Evolutionary conservation across 2,329 filamentous ascomycete species (phyloP).

Genomic region (Trichoderma afroharzianum): DNA sequence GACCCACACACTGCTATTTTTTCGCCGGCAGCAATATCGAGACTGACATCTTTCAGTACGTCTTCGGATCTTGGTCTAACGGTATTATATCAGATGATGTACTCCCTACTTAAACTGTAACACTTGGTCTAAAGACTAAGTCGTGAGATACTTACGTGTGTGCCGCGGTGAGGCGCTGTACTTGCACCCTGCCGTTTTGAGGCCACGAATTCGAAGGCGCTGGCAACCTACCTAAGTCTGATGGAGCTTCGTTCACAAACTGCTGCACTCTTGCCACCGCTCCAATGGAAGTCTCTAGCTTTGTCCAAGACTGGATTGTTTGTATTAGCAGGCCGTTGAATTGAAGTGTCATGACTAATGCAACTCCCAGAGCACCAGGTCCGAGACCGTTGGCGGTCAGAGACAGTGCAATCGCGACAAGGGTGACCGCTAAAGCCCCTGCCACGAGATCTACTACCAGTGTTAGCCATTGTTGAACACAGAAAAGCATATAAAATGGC

Average conservation of each 20-base stretch:
- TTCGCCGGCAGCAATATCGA: conserved; percentile 30
- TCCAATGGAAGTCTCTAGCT: conserved; percentile 35
- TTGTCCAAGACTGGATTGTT: conserved; percentile 29
- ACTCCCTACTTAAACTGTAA: not conserved
- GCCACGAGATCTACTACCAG: not conserved
- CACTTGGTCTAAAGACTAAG: not conserved
- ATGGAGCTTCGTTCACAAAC: conserved; percentile 28
- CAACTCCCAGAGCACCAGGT: not conserved
- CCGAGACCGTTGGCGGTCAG: not conserved
- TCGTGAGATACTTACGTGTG: not conserved
- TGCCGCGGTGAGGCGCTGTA: not conserved
- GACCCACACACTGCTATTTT: conserved; percentile 37
- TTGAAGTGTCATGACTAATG: not conserved
- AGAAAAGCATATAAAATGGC: conserved; percentile 1
- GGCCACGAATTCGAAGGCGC: not conserved
- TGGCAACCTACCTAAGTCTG: conserved; percentile 22
- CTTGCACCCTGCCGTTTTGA: not conserved
- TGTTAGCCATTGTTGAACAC: not conserved
- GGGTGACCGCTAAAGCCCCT: not conserved
- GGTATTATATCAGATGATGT: not conserved
- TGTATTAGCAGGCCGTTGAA: not conserved
- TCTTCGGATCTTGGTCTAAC: not conserved
- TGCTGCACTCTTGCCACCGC: conserved; percentile 34
- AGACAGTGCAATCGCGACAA: not conserved
- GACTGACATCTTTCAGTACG: not conserved